Evolutionary conservation across 1,284 basidiomycete genomes (phyloP).

Genomic region (Sanghuangporus weigelae): DNA sequence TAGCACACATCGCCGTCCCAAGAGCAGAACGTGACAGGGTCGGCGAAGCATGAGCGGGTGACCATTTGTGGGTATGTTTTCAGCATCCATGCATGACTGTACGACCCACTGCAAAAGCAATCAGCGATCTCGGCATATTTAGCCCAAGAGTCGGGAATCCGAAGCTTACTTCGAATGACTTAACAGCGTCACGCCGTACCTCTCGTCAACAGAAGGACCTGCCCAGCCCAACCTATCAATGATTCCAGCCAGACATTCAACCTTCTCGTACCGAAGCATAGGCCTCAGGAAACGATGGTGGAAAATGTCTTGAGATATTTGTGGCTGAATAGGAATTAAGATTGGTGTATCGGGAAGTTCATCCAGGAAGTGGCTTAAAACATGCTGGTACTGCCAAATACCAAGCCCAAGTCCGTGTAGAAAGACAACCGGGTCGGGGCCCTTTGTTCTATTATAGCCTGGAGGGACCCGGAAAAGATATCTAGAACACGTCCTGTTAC

Average conservation of each 20-base stretch:
- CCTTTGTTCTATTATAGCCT: conserved; percentile 51
- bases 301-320: conserved; percentile 82
- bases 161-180: conserved; percentile 81
- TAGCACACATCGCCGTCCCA: conserved; percentile 92
- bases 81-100: conserved; percentile 79
- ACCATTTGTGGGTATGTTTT: conserved; percentile 71
- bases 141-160: background rate
- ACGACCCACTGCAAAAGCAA: conserved; percentile 50
- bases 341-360: conserved; percentile 67
- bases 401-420: conserved; percentile 87
- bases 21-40: conserved; percentile 84
- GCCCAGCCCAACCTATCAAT: conserved; percentile 66
- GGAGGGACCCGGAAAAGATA: conserved; percentile 71
- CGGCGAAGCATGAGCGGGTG: conserved; percentile 78
- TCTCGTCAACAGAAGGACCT: conserved; percentile 23
- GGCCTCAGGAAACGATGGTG: conserved; percentile 69
- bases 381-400: conserved; percentile 55
- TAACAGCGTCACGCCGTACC: conserved; percentile 64
- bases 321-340: conserved; percentile 76
- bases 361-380: conserved; percentile 46
- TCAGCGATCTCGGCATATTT: background rate
- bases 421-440: conserved; percentile 72
- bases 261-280: conserved; percentile 56
- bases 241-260: conserved; percentile 52
- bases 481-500: conserved; percentile 31